Evolutionary conservation across 1,284 basidiomycete genomes (phyloP), one percentile per base, ranked within the genome.

Genomic region (Gymnopus androsaceus): DNA sequence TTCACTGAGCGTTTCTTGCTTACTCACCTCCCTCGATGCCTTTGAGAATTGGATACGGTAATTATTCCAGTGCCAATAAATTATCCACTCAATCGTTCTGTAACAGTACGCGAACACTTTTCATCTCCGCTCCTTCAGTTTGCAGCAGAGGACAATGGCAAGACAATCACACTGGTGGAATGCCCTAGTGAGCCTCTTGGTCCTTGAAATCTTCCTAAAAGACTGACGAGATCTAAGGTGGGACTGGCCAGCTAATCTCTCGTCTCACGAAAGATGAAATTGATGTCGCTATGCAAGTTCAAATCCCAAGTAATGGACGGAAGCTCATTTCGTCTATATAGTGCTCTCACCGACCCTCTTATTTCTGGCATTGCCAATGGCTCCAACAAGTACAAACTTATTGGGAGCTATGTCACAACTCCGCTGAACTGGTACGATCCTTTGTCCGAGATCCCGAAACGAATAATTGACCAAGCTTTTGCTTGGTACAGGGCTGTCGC

Each of bases 301-400:
- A 27, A 37, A 6, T 34, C 37, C 17, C 9, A 4, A 40, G 21
- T 23, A 27, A 3, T 49, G 21, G 38, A 34, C 23, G 7, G 7
- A 57, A 56, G 27, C 55, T 42, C 33, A 34, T 37, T 2, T 27
- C 31, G n/a, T 48, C 40, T 23, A n/a, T 44, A 37, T 34, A 92
- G 94, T 61, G 96, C 95, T 0, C 83, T 99, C 51, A 98, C 96
- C 0, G 96, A 98, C 69, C 87, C 93, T 0, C 77, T 98, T 36
- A 95, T 98, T 62, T 91, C 94, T 45, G 96, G 95, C 0, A 92
- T 98, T 51, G 94, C 93, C 11, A 91, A 91, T 59, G 92, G 94
- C 8, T 90, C 90, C 0, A 80, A 81, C 51, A 85, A 89, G 14
- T 98, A 97, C 74, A 94, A 91, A 69, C 87, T 98, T 14, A 87